A percentile compares a stretch with the other conserved stretches of the same genome.
Evolutionary conservation across 1,139 yeast genomes (phyloP).

Genomic region (Geotrichum bryndzae): DNA sequence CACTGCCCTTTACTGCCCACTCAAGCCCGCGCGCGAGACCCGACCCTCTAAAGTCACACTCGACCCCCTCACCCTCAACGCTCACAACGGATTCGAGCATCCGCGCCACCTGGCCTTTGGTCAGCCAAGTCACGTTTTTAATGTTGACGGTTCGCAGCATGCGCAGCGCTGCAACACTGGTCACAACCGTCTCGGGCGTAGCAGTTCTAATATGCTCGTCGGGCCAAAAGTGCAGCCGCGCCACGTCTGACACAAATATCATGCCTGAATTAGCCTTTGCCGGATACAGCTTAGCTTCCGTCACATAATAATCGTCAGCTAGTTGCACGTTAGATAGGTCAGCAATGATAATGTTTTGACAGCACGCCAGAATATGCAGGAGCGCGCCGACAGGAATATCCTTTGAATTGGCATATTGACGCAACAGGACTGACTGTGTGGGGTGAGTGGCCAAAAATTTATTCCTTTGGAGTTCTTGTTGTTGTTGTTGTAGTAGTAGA

Average conservation of each 20-base stretch:
- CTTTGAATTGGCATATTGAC: constrained; percentile 23
- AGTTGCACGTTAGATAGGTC: constrained; percentile 28
- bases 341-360: constrained; percentile 23
- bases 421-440: constrained; percentile 22
- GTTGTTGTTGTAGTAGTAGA: not conserved
- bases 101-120: constrained; percentile 17
- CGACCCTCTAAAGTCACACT: constrained; percentile 20
- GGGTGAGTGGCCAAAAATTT: constrained; percentile 23
- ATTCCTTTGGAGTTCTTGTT: not conserved
- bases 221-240: constrained; percentile 27
- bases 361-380: constrained; percentile 26
- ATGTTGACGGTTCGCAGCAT: constrained; percentile 21
- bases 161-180: constrained; percentile 20
- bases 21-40: constrained; percentile 22
- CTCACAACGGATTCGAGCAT: constrained; percentile 12
- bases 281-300: constrained; percentile 17
- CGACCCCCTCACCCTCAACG: not conserved
- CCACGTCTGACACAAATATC: constrained; percentile 30
- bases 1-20: constrained; percentile 23
- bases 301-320: constrained; percentile 29
- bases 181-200: constrained; percentile 22
- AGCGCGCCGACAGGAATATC: constrained; percentile 30
- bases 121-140: constrained; percentile 28
- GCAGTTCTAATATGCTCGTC: constrained; percentile 25
- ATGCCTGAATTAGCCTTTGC: constrained; percentile 21